Evolutionary conservation across 176 grass and related monocot species (phyloP).

Genomic region (Miscanthus lutarioriparius): DNA sequence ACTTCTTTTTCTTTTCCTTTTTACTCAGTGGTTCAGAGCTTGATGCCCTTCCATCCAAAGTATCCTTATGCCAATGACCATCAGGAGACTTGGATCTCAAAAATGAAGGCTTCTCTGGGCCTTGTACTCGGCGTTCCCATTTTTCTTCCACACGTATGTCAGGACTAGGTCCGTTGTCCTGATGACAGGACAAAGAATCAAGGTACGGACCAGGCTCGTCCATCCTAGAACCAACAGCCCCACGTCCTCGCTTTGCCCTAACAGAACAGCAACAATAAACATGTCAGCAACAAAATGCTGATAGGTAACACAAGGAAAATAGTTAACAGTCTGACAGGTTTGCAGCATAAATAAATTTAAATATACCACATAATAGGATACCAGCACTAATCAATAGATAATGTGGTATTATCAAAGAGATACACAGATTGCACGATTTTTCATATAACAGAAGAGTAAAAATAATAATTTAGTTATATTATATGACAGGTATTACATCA

Average conservation of each 20-base stretch:
- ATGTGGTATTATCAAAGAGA: background rate
- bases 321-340: background rate
- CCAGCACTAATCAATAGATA: background rate
- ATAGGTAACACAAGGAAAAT: background rate
- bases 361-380: slow-evolving; percentile 24
- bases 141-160: slow-evolving; percentile 63
- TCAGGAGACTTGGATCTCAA: slow-evolving; percentile 47
- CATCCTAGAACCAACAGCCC: slow-evolving; percentile 88
- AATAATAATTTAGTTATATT: slow-evolving; percentile 10
- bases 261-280: slow-evolving; percentile 19
- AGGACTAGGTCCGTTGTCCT: slow-evolving; percentile 9
- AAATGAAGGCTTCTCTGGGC: slow-evolving; percentile 65
- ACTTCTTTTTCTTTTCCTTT: slow-evolving; percentile 29
- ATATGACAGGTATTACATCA: background rate
- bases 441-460: background rate
- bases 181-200: slow-evolving; percentile 20
- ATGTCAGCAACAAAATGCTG: background rate
- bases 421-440: background rate
- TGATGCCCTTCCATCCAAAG: slow-evolving; percentile 1
- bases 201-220: slow-evolving; percentile 84
- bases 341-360: background rate
- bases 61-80: slow-evolving; percentile 27
- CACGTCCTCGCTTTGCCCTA: slow-evolving; percentile 81
- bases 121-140: slow-evolving; percentile 51
- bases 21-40: slow-evolving; percentile 28